Base-by-base conservation (phyloP, 148 eudicot species). In the Arctostaphylos glauca region DNA sequence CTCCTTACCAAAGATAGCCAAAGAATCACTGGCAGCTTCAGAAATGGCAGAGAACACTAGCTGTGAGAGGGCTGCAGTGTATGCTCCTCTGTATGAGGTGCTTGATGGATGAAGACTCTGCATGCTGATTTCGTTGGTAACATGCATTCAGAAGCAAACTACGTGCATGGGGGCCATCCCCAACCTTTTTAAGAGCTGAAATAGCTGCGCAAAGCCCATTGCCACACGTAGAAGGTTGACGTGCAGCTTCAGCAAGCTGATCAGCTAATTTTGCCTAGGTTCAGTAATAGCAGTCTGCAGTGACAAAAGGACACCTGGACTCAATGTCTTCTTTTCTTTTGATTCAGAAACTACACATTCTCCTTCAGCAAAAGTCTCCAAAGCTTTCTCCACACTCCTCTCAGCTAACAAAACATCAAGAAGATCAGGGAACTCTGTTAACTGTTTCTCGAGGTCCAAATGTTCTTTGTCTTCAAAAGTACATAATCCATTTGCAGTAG, bases 21-120 rank as follows among this genome's bases (percentile, higher is more conserved):
- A 70, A 38, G 98, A 96, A 90, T 96, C 99, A 80, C 89, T 93
- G 38, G 95, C 93, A 21, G 98, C 95, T 86, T 94, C 98, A 68
- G 94, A 92, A 87, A 96, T 93, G 85, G 97, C 91, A 84, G 99
- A 96, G 82, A 96, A 94, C 54, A 94, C 95, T 79, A 94, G 89
- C 91, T 96, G 99, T 18, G 99, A 93, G 58, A 96, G 94, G 18
- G 99, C 99, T 73, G 99, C 97, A n/a, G 98, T 96, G 84, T 96
- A 94, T 83, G 99, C 99, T 88, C 99, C 99, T 86, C 99, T 98
- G 88, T 96, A 96, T 64, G 99, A 96, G 85, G 98, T 94, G 89
- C 92, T 94, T 84, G 99, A 94, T 76, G 99, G 99, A 76, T 95
- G 98, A 83, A 94, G 95, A 77, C 90, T 91, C 86, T 93, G 97